Percentiles rank a stretch among this genome's conserved stretches.
Evolutionary conservation across 192 early-diverging fungal genomes (phyloP).

Genomic region (Coemansia sp.): DNA sequence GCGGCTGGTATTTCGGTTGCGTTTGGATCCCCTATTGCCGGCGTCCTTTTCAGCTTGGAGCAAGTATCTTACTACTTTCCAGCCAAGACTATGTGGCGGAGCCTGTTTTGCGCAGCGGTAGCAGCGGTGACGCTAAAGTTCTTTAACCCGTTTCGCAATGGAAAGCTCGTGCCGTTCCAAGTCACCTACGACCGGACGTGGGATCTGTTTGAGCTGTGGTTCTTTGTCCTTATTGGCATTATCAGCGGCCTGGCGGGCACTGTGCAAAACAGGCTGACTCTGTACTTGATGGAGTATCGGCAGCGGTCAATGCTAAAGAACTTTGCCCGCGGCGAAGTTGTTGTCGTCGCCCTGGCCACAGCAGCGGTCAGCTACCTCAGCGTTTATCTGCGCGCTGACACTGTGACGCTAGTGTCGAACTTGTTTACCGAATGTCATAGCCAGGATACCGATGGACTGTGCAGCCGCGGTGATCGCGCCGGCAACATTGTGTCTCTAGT

Average conservation of each 20-base stretch:
- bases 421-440: conserved; percentile 57
- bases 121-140: conserved; percentile 86
- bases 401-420: conserved; percentile 57
- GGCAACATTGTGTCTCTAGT: conserved; percentile 57
- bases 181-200: conserved; percentile 87
- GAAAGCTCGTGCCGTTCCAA: conserved; percentile 85
- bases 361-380: conserved; percentile 52
- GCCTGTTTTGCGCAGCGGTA: conserved; percentile 91
- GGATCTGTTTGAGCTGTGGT: conserved; percentile 89
- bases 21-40: conserved; percentile 95
- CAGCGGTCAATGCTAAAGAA: conserved; percentile 43
- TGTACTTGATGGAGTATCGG: conserved; percentile 42
- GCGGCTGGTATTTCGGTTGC: conserved; percentile 98
- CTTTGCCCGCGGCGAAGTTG: conserved; percentile 54
- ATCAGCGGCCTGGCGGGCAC: conserved; percentile 60
- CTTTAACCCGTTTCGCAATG: conserved; percentile 76
- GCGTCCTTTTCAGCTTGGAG: conserved; percentile 67
- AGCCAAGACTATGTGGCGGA: conserved; percentile 91
- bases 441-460: conserved; percentile 48
- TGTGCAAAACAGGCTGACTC: conserved; percentile 39
- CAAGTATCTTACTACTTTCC: conserved; percentile 76
- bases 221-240: conserved; percentile 80
- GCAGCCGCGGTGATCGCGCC: conserved; percentile 30
- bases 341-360: conserved; percentile 50
- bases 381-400: conserved; percentile 52